Base-by-base conservation (phyloP, 768 basidiomycete species). In the Serendipita indica region DNA sequence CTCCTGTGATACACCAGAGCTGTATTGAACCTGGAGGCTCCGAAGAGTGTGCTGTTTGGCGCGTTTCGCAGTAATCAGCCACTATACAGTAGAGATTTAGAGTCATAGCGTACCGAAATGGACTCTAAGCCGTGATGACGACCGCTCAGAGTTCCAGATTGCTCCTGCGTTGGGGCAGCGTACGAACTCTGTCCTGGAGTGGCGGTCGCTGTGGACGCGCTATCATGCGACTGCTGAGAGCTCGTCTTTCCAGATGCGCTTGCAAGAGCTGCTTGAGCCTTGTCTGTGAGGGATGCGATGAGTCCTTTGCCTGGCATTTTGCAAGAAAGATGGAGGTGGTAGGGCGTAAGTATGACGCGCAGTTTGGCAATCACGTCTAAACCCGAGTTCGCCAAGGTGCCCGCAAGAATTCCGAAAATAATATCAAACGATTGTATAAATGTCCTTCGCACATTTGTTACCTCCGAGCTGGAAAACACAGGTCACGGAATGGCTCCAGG, bases 391-490 rank as follows among this genome's bases (percentile, higher is more conserved):
- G 7, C 30, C 49, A 28, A 6, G 7, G 22, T 4, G 22, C 32
- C 49, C 49, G 22, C 22, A 27, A 28, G 22, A 28, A 20, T 5
- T 30, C 30, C 49, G 49, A 54, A 25, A 12, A 20, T 54, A 28
- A 33, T 18, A 16, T 7, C 10, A n/a, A 20, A 28, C 16, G n/a
- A n/a, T 43, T 25, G n/a, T 43, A 43, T 18, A 43, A 10, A 54
- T 54, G 49, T 54, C 49, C n/a, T 70, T 64, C 60, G 71, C 73
- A 10, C 73, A 97, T 67, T 75, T 97, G n/a, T 77, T 98, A 7
- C 92, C 94, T 32, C 89, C 91, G 0, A 89, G 83, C 66, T 98
- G 93, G 94, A 90, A 86, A 69, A 65, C 78, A 1, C 83, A 89
- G 63, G 78, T 98, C 57, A 72, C 77, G 2, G 72, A 68, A 13